Conservation (phyloP, 441 rosid species). For the Sinapis alba region DNA sequence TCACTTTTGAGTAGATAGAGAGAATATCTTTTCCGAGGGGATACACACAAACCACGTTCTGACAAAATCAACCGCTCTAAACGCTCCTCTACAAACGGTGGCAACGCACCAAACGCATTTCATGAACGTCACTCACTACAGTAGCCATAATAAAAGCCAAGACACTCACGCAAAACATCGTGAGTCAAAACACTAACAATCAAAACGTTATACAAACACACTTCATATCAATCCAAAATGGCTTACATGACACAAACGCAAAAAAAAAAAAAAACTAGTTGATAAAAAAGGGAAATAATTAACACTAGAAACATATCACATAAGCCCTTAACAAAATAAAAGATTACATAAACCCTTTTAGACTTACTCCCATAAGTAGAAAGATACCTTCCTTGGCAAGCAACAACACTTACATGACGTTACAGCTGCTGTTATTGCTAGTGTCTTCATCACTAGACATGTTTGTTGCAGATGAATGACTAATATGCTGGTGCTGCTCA, state of each 20-base stretch:
- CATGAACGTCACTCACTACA: neutral
- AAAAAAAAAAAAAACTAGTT: neutral
- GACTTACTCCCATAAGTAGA: neutral
- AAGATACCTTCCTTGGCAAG: conserved; percentile 19
- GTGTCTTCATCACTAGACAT: conserved; percentile 29
- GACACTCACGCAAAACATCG: neutral
- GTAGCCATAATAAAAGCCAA: neutral
- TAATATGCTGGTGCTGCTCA: conserved; percentile 9
- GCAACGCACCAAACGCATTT: conserved; percentile 23
- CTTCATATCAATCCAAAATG: conserved; percentile 22
- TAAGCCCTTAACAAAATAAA: neutral
- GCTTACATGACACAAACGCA: conserved; percentile 17
- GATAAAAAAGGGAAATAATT: neutral
- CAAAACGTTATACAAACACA: conserved; percentile 11
- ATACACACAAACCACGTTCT: conserved; percentile 31
- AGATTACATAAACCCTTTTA: neutral
- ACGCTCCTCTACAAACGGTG: conserved; percentile 11
- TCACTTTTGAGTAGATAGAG: conserved; percentile 32
- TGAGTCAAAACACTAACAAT: neutral
- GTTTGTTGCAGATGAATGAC: conserved; percentile 8
- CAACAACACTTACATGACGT: conserved; percentile 28
- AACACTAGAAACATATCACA: conserved; percentile 18
- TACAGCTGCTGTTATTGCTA: conserved; percentile 29
- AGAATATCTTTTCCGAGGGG: conserved; percentile 28
- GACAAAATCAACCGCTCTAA: conserved; percentile 32